Base-by-base conservation (phyloP, 208 protist species). In the Borovskyia barvae region DNA sequence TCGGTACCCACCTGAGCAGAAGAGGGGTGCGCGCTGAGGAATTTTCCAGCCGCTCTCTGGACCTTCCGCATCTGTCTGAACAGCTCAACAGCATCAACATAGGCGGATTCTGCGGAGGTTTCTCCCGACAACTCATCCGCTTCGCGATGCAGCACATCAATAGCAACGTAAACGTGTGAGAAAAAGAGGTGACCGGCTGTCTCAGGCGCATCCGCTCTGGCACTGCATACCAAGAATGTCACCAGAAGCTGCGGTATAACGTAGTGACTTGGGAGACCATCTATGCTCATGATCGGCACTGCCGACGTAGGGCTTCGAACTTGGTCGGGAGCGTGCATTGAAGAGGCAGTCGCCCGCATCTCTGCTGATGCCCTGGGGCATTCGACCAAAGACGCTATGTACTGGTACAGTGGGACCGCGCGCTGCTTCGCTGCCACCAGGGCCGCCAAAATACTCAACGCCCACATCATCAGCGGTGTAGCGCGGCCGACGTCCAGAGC, bases 361-460 rank as follows among this genome's bases (percentile, higher is more conserved):
- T 20, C 29, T 47, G 3, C 8, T 6, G 19, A 7, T 19, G 17
- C 7, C 8, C n/a, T 30, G n/a, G 5, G 25, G 25, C 29, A 6
- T 7, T 61, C 66, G 15, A 50, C 8, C 15, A 79, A 46, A 1
- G 48, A 28, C 9, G 63, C 32, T 6, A 82, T 7, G 66, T 83
- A 72, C n/a, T 66, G 47, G 63, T 82, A 76, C 14, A 87, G 50
- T 6, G 80, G 53, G 11, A 71, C 19, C 19, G 58, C 24, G 2
- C 64, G 30, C 39, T 73, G 80, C 17, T 63, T 71, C 3, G 86
- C 69, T 4, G 82, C 75, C 2, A 73, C 80, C 30, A 65, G 35
- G 1, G 77, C 54, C 7, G 86, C 82, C 20, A 75, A 61, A 17
- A 80, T 26, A 50, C 86, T 93, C 30, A 93, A n/a, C 5, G 64